Percentiles rank a stretch among this genome's conserved stretches.
Evolutionary conservation across 2,329 filamentous ascomycete genomes (phyloP).

Genomic region (Paramyrothecium roridum): DNA sequence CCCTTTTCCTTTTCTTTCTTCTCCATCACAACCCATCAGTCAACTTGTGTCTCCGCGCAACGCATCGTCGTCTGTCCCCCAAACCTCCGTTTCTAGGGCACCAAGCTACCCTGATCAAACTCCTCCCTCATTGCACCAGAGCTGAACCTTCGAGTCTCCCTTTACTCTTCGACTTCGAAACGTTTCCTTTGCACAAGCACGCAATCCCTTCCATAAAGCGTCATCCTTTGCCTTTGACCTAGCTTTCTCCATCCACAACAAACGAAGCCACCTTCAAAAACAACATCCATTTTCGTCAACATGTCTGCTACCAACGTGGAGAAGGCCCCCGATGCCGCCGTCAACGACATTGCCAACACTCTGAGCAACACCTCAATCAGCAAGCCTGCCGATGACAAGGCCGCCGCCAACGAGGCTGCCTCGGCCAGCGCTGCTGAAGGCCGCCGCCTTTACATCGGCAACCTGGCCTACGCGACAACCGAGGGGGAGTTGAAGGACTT

Average conservation of each 20-base stretch:
- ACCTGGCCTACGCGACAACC: conserved; percentile 99
- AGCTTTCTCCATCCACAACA: conserved; percentile 32
- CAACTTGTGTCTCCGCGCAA: conserved; percentile 45
- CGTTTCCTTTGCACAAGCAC: conserved; percentile 34
- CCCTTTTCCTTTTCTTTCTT: conserved; percentile 29
- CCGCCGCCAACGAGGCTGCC: conserved; percentile 79
- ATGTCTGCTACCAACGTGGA: conserved; percentile 77
- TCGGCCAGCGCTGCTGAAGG: conserved; percentile 97
- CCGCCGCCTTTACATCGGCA: conserved; percentile 99
- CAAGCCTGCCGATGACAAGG: conserved; percentile 50
- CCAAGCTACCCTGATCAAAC: conserved; percentile 75
- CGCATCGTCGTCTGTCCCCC: conserved; percentile 42
- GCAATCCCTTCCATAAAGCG: conserved; percentile 29
- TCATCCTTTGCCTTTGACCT: conserved; percentile 41
- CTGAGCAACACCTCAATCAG: conserved; percentile 70
- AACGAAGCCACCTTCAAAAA: too few relatives aligned
- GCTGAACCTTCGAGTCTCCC: conserved; percentile 49
- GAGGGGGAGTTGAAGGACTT: conserved; percentile 99
- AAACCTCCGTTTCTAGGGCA: conserved; percentile 68
- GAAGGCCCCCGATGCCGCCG: conserved; percentile 61
- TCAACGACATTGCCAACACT: conserved; percentile 75
- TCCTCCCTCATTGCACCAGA: conserved; percentile 66
- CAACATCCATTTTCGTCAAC: conserved; percentile 39
- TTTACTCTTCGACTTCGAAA: conserved; percentile 39
- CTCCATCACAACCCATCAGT: conserved; percentile 41